Conservation (phyloP, 1,284 basidiomycete species). For the Meripilus lineatus region DNA sequence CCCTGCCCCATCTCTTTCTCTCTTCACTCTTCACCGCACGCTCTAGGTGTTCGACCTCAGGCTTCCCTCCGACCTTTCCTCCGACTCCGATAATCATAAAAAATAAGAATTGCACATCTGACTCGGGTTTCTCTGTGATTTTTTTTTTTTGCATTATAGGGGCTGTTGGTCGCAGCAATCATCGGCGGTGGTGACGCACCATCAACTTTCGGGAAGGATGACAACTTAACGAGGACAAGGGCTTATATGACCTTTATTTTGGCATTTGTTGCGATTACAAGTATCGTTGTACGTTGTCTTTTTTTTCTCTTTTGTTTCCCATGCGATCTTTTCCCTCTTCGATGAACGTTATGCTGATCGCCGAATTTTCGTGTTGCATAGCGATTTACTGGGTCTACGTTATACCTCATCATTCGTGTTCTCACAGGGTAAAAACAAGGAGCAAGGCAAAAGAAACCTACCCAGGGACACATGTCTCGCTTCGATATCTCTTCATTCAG, state of each 20-base stretch:
- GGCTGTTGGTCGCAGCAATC: constrained; percentile 69
- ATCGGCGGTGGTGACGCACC: constrained; percentile 62
- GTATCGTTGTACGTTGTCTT: constrained; percentile 44
- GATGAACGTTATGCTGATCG: constrained; percentile 9
- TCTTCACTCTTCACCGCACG: no score
- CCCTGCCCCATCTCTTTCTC: no score
- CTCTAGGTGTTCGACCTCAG: no score
- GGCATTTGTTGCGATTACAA: constrained; percentile 73
- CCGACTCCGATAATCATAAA: no score
- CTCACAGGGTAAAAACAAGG: constrained; percentile 49
- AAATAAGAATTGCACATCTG: no score
- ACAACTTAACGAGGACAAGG: constrained; percentile 55
- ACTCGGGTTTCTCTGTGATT: not conserved
- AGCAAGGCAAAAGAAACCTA: no score
- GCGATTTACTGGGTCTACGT: constrained; percentile 60
- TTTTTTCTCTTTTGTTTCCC: not conserved
- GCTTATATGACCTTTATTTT: constrained; percentile 80
- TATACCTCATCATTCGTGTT: constrained; percentile 57
- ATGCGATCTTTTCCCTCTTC: constrained; percentile 1
- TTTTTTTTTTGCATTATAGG: no score
- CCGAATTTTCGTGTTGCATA: constrained; percentile 13
- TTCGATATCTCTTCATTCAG: no score
- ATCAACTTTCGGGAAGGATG: constrained; percentile 56
- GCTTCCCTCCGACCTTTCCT: no score
- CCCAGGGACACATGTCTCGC: no score